These are phyloP conservation scores for Tuber melanosporum DNA, from an alignment of 495 filamentous ascomycete species.

Conservation along the genomic window DNA sequence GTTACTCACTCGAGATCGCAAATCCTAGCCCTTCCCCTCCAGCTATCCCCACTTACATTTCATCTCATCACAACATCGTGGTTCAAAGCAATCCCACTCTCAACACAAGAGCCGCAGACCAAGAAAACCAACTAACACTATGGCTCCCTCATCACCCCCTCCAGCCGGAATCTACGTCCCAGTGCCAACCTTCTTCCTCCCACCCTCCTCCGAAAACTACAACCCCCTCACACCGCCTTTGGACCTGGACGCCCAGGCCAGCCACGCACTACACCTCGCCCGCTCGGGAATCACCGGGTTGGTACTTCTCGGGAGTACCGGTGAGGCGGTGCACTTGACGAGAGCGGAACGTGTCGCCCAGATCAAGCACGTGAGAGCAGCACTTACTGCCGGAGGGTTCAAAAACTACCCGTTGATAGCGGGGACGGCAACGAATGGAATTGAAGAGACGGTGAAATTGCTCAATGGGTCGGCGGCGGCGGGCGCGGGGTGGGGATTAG, in stretches of 20 bases:
- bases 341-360: slow-evolving; percentile 54
- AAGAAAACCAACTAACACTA: slow-evolving; percentile 4
- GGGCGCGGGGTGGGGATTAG: slow-evolving; percentile 58
- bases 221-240: slow-evolving; percentile 42
- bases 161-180: slow-evolving; percentile 48
- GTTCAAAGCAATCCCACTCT: not conserved
- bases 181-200: slow-evolving; percentile 51
- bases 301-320: slow-evolving; percentile 61
- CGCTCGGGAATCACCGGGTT: slow-evolving; percentile 56
- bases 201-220: slow-evolving; percentile 41
- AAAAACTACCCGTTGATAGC: slow-evolving; percentile 61
- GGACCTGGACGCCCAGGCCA: slow-evolving; percentile 53
- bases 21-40: slow-evolving; percentile 14
- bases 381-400: slow-evolving; percentile 53
- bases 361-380: slow-evolving; percentile 50
- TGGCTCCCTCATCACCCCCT: slow-evolving; percentile 33
- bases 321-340: slow-evolving; percentile 62
- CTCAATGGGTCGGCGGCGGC: slow-evolving; percentile 53
- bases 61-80: not conserved
- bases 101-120: not conserved
- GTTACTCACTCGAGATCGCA: slow-evolving; percentile 12
- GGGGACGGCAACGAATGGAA: slow-evolving; percentile 57
- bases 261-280: slow-evolving; percentile 59
- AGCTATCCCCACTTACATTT: not conserved
- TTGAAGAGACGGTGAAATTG: slow-evolving; percentile 58